These are phyloP conservation scores for Apiotrichum siamense DNA, from an alignment of 1,284 basidiomycete genomes.

Conservation along the genomic window DNA sequence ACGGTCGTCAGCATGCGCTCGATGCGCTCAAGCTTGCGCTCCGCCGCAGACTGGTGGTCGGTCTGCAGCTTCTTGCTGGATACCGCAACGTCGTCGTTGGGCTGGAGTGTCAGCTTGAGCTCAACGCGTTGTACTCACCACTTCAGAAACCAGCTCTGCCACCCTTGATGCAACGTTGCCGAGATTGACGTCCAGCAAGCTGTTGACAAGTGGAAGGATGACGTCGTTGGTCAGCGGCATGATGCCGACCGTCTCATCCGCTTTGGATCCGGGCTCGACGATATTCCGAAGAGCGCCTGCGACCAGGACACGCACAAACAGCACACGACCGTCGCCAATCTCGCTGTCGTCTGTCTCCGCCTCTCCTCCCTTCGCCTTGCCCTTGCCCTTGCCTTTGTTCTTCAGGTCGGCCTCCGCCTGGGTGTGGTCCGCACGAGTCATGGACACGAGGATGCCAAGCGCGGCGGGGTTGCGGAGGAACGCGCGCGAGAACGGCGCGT, in stretches of 20 bases:
- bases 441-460: conserved; percentile 63
- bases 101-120: conserved; percentile 18
- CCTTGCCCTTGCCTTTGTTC: conserved; percentile 46
- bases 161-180: conserved; percentile 54
- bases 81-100: conserved; percentile 20
- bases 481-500: conserved; percentile 60
- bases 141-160: conserved; percentile 54
- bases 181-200: conserved; percentile 62
- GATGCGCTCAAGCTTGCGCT: conserved; percentile 64
- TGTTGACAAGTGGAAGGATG: conserved; percentile 65
- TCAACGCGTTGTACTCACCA: conserved; percentile 45
- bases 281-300: conserved; percentile 75
- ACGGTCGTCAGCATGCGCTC: conserved; percentile 68
- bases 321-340: conserved; percentile 34
- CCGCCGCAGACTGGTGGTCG: conserved; percentile 62
- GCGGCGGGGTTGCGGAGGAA: conserved; percentile 60
- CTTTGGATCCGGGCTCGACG: conserved; percentile 56
- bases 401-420: conserved; percentile 39
- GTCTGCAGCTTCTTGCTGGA: conserved; percentile 38
- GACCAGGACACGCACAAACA: conserved; percentile 61
- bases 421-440: conserved; percentile 52
- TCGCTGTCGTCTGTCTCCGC: conserved; percentile 27
- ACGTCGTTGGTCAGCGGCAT: conserved; percentile 53
- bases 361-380: conserved; percentile 10
- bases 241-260: conserved; percentile 57